Conservation (phyloP, 129 eudicot species). For the Escallonia rubra region DNA sequence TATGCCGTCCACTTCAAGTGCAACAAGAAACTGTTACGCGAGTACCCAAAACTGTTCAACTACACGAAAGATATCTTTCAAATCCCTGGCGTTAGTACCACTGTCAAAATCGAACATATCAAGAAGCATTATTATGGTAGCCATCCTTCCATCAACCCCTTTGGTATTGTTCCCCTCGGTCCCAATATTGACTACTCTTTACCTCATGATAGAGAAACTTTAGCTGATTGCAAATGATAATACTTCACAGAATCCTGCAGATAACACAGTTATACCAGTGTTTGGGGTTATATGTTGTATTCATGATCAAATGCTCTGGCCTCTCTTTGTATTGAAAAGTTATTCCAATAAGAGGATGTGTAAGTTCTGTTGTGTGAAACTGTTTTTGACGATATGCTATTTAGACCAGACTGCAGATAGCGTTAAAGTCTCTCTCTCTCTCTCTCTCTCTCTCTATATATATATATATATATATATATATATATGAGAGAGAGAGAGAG, state of each 20-base stretch:
- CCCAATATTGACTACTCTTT: slow-evolving; percentile 65
- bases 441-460: too few relatives aligned
- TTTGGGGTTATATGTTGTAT: background rate
- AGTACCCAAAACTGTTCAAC: slow-evolving; percentile 74
- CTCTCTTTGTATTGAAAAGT: too few relatives aligned
- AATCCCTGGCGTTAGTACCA: slow-evolving; percentile 63
- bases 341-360: too few relatives aligned
- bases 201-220: slow-evolving; percentile 65
- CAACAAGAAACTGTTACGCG: slow-evolving; percentile 70
- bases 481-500: too few relatives aligned
- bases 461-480: too few relatives aligned
- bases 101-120: slow-evolving; percentile 82
- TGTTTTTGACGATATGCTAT: too few relatives aligned
- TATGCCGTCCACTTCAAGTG: slow-evolving; percentile 95
- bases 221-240: slow-evolving; percentile 24
- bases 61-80: slow-evolving; percentile 79
- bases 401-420: too few relatives aligned
- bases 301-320: too few relatives aligned
- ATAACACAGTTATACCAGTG: background rate
- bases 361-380: too few relatives aligned
- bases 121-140: slow-evolving; percentile 89
- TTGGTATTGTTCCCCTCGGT: slow-evolving; percentile 71
- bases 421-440: too few relatives aligned
- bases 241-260: background rate
- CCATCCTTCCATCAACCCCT: slow-evolving; percentile 78